Base-by-base conservation (phyloP, 352 stramenopile species). In the Aphanomyces astaci region DNA sequence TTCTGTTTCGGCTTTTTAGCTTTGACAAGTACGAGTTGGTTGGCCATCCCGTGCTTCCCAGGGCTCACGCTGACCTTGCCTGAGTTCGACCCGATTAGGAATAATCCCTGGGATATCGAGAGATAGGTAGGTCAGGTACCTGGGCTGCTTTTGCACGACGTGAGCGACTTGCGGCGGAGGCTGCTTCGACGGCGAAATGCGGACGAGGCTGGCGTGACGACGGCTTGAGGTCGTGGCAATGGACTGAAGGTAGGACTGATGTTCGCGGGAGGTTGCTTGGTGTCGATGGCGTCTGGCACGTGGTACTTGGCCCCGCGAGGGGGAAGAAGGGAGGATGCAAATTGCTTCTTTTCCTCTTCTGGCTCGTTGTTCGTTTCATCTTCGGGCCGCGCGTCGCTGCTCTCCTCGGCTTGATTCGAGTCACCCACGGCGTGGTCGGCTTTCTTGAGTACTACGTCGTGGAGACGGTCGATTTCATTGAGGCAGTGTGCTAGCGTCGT, bases 21-120 rank as follows among this genome's bases (percentile, higher is more conserved):
- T 55, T 66, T 66, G 15, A 66, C 48, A 0, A 66, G 36, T 15
- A 66, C 48, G 43, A 66, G 48, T 30, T 66, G 60, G 48, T 66
- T 66, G n/a, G 60, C 60, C 11, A 63, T 24, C 5, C 60, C 60
- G 22, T 59, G 39, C 60, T 66, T 66, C 24, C 17, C 60, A 11
- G 60, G 60, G 27, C 60, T 66, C 17, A 66, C n/a, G 39, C 60
- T 66, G 19, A 66, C 60, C 59, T 66, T 66, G 43, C 60, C 60
- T 66, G 31, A 10, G 33, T 9, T n/a, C 45, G 24, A 45, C n/a
- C n/a, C n/a, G n/a, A n/a, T n/a, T n/a, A n/a, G n/a, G n/a, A n/a
- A n/a, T n/a, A n/a, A n/a, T n/a, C n/a, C n/a, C n/a, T n/a, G n/a
- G n/a, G n/a, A n/a, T n/a, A n/a, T n/a, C n/a, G n/a, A n/a, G n/a